Conservation (phyloP, 169 alveolate species). For the Cyclospora cayetanensis region DNA sequence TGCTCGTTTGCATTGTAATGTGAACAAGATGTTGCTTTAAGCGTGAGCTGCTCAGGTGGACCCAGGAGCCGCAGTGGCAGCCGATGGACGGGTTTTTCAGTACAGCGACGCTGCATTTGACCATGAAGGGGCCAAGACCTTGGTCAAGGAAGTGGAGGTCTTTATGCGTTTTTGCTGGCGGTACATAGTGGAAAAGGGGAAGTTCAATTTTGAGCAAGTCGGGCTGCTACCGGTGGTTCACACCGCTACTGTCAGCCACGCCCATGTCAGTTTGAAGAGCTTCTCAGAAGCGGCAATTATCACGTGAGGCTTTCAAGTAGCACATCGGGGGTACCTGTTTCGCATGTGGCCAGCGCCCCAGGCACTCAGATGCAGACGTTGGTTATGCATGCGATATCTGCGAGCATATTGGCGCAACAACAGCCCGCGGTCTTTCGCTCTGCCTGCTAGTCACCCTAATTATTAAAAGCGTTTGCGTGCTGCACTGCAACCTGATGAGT, state of each 20-base stretch:
- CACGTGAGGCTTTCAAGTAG: too few relatives aligned
- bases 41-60: constrained; percentile 14
- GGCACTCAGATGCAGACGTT: too few relatives aligned
- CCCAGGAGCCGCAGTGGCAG: constrained; percentile 58
- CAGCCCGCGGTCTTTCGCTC: neutral
- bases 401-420: too few relatives aligned
- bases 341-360: too few relatives aligned
- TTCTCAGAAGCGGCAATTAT: constrained; percentile 58
- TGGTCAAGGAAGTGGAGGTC: constrained; percentile 49
- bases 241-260: constrained; percentile 58
- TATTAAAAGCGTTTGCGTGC: neutral
- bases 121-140: constrained; percentile 19
- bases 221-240: constrained; percentile 67
- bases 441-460: neutral
- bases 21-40: too few relatives aligned
- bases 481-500: neutral
- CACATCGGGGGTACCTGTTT: too few relatives aligned
- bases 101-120: constrained; percentile 49
- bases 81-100: constrained; percentile 63
- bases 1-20: too few relatives aligned
- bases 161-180: constrained; percentile 66
- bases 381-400: too few relatives aligned
- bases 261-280: constrained; percentile 28
- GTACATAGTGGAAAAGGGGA: constrained; percentile 65
- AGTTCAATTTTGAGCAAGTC: constrained; percentile 62